These are phyloP conservation scores for Phytophthora syringae DNA, from an alignment of 352 stramenopile species.

Conservation along the genomic window DNA sequence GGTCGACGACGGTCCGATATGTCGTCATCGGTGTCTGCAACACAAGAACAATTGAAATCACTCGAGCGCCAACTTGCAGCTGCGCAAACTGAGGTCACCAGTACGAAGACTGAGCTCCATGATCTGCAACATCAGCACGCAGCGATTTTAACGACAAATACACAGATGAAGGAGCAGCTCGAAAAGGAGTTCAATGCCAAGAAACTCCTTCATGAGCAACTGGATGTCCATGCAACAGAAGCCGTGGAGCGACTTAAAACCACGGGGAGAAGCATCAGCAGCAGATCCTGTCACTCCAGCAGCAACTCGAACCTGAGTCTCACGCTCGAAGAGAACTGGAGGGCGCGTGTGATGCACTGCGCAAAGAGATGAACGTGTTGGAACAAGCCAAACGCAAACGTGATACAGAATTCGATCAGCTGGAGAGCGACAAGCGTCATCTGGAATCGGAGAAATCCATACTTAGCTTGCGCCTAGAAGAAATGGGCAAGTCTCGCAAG, in stretches of 20 bases:
- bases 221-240: slow-evolving; percentile 27
- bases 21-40: slow-evolving; percentile 5
- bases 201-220: slow-evolving; percentile 40
- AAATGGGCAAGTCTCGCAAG: slow-evolving; percentile 26
- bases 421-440: slow-evolving; percentile 48
- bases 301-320: slow-evolving; percentile 28
- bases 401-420: slow-evolving; percentile 26
- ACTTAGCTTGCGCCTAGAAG: slow-evolving; percentile 27
- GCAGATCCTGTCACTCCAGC: slow-evolving; percentile 22
- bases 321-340: slow-evolving; percentile 28
- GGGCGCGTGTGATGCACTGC: slow-evolving; percentile 26
- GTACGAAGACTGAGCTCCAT: slow-evolving; percentile 31
- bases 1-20: slow-evolving; percentile 3
- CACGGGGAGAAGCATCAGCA: slow-evolving; percentile 15
- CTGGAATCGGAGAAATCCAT: slow-evolving; percentile 43
- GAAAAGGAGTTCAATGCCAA: slow-evolving; percentile 53
- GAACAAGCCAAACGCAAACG: slow-evolving; percentile 34
- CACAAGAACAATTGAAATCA: slow-evolving; percentile 19
- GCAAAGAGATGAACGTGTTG: slow-evolving; percentile 29
- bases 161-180: slow-evolving; percentile 51
- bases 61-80: slow-evolving; percentile 22
- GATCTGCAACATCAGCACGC: slow-evolving; percentile 40
- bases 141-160: slow-evolving; percentile 34
- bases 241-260: background rate
- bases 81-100: slow-evolving; percentile 20